A percentile compares a stretch with the other conserved stretches of the same genome.
These are phyloP conservation scores for Wickerhamomyces sp. DNA, from an alignment of 1,139 yeast species.

Conservation along the genomic window DNA sequence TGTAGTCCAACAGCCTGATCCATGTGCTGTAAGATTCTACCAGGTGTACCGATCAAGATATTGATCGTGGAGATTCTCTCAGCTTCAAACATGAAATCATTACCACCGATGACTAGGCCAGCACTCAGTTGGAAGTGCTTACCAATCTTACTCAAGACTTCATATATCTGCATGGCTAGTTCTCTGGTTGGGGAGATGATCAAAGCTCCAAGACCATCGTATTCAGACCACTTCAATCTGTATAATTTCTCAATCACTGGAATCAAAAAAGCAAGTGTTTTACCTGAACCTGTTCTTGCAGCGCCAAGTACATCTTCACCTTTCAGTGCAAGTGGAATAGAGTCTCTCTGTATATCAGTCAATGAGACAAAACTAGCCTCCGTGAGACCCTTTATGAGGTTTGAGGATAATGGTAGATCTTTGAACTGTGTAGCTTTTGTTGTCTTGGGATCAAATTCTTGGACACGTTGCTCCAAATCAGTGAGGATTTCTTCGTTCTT, in stretches of 20 bases:
- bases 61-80: constrained; percentile 83
- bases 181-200: constrained; percentile 93
- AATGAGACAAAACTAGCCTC: constrained; percentile 66
- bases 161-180: constrained; percentile 89
- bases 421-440: constrained; percentile 38
- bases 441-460: constrained; percentile 42
- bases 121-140: constrained; percentile 78
- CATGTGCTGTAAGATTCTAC: constrained; percentile 89
- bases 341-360: constrained; percentile 81
- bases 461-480: constrained; percentile 41
- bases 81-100: constrained; percentile 81
- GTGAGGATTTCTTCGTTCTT: constrained; percentile 42
- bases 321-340: constrained; percentile 73
- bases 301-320: constrained; percentile 87
- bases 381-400: constrained; percentile 66
- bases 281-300: constrained; percentile 96
- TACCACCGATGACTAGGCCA: constrained; percentile 95
- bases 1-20: constrained; percentile 90
- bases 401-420: constrained; percentile 71
- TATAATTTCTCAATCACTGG: constrained; percentile 76
- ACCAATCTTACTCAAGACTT: constrained; percentile 83
- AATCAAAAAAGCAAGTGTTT: constrained; percentile 84
- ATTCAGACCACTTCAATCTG: constrained; percentile 75
- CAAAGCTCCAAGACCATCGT: constrained; percentile 90
- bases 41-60: constrained; percentile 93